Base-by-base conservation (phyloP, 2,329 filamentous ascomycete species). In the Paracorniculantispora psalliotae region DNA sequence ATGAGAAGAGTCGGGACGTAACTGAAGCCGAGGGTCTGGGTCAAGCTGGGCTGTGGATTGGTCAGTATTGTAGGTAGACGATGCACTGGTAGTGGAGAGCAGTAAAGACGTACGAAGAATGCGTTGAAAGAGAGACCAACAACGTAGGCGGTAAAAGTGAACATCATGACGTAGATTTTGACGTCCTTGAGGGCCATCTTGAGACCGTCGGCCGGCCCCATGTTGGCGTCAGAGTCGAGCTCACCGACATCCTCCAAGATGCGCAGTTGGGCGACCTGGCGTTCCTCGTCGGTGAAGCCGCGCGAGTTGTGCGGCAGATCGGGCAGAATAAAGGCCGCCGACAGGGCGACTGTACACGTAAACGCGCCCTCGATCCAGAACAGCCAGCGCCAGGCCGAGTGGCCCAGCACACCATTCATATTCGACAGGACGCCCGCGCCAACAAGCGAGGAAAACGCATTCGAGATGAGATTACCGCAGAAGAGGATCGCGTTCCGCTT, bases 121-220 rank as follows among this genome's bases (percentile, higher is more conserved):
- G 80, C 81, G 63, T 84, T 84, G 69, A 84, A 84, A 0, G 81
- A 81, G 41, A 77, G 68, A 2, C 83, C 83, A 6, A 85, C 76
- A 8, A 86, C 82, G 61, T 86, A 86, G 3, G 82, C 81, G 3
- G 81, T 83, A 59, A 86, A 81, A 1, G 82, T 83, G 7, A 86
- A 58, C 78, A 85, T 85, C 80, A 87, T 81, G 61, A 87, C 65
- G 65, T 85, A 87, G 62, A 86, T 83, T 73, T 86, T 87, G 63
- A 72, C 17, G 62, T 87, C 85, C 68, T 81, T 83, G 52, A 85
- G 66, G 0, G 83, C 81, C 78, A 87, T 82, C 55, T 80, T 73
- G 30, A 85, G 68, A 10, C 84, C 84, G 9, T 77, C 76, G 61
- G 83, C 79, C 2, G 75, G 66, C 3, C 78, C 77, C 64, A 82